Conservation (phyloP, 2,329 filamentous ascomycete genomes). For the Aureobasidium sp. region DNA sequence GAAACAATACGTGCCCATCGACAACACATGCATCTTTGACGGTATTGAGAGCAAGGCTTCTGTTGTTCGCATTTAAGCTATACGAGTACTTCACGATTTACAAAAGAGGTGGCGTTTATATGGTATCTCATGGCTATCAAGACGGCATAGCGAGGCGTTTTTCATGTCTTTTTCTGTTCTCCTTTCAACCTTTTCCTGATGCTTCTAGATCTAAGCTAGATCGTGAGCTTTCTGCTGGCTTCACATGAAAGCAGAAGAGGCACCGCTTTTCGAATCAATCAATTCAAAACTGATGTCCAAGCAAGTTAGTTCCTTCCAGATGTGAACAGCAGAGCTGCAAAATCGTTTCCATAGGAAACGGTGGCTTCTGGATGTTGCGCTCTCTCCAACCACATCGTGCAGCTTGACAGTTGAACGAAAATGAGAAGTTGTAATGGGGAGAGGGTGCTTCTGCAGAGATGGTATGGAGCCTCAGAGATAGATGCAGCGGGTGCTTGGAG, state of each 20-base stretch:
- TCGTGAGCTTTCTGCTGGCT: not conserved
- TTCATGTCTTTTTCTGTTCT: not conserved
- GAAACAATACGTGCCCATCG: conserved; percentile 57
- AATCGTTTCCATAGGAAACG: not conserved
- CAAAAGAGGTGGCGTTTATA: not conserved
- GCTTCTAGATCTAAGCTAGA: not conserved
- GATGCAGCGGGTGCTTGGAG: too few relatives aligned
- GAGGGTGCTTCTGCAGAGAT: not conserved
- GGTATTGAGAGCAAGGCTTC: conserved; percentile 49
- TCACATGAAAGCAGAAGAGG: not conserved
- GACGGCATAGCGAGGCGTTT: conserved; percentile 10
- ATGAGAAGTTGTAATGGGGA: not conserved
- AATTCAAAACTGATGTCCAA: not conserved
- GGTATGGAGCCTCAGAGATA: not conserved
- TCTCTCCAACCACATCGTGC: not conserved
- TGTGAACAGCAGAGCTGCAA: too few relatives aligned
- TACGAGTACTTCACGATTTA: not conserved
- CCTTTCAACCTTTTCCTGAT: not conserved
- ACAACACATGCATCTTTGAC: conserved; percentile 57
- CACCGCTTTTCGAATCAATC: not conserved
- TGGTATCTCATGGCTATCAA: not conserved
- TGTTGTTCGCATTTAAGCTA: conserved; percentile 32
- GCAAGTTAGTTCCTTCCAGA: not conserved
- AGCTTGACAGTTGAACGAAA: not conserved
- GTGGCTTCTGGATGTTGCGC: not conserved